phyloP scores from a whole-genome alignment of 805 yeast genomes.

The Nakazawaea laoshanensis region DNA sequence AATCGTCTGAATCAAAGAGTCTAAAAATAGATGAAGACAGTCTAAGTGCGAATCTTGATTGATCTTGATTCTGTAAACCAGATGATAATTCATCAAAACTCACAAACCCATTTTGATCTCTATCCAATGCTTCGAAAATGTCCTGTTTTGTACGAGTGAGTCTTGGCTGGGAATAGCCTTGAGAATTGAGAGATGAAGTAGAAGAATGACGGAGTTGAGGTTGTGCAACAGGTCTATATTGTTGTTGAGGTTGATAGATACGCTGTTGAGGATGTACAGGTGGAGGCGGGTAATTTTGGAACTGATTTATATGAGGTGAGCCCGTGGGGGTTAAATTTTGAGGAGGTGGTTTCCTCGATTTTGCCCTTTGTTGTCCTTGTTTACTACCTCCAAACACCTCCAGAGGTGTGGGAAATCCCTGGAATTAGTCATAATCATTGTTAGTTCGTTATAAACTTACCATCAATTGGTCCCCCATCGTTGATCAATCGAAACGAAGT shows the following conservation, averaged over 20 bases:
- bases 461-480: slow-evolving; percentile 9
- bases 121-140: slow-evolving; percentile 4
- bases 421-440: background rate
- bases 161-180: no score
- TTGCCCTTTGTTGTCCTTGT: slow-evolving; percentile 15
- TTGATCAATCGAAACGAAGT: no score
- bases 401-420: slow-evolving; percentile 11
- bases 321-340: slow-evolving; percentile 7
- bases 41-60: slow-evolving; percentile 2
- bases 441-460: slow-evolving; percentile 4
- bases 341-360: slow-evolving; percentile 13
- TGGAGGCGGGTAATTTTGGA: slow-evolving; percentile 8
- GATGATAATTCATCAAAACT: slow-evolving; percentile 4
- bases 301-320: slow-evolving; percentile 13
- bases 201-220: slow-evolving; percentile 4
- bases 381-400: slow-evolving; percentile 11
- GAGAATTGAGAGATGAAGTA: background rate
- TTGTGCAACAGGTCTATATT: background rate
- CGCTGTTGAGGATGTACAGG: slow-evolving; percentile 10
- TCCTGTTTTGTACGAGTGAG: slow-evolving; percentile 6
- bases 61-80: slow-evolving; percentile 5
- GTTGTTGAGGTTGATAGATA: slow-evolving; percentile 5
- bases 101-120: slow-evolving; percentile 1
- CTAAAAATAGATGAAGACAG: slow-evolving; percentile 4
- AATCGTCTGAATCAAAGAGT: slow-evolving; percentile 7